These are phyloP conservation scores for Gnaphalium uliginosum DNA, from an alignment of 129 eudicot species.

Conservation along the genomic window DNA sequence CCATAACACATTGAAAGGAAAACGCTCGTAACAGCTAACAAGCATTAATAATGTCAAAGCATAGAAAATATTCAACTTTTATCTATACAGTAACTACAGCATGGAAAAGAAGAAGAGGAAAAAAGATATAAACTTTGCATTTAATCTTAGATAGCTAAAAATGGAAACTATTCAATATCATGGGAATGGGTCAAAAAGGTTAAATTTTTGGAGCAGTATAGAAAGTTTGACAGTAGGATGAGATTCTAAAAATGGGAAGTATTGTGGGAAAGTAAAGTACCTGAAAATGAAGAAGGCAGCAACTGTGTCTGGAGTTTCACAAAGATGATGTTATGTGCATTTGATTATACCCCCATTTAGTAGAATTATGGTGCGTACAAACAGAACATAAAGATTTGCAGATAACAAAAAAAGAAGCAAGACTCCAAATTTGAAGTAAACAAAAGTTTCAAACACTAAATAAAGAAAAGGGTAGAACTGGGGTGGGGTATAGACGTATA, in stretches of 20 bases:
- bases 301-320: neutral
- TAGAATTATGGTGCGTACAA: neutral
- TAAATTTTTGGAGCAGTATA: neutral
- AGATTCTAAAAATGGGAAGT: neutral
- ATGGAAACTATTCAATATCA: no score
- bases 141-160: neutral
- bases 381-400: neutral
- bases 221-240: neutral
- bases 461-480: neutral
- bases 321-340: neutral
- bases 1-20: neutral
- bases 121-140: neutral
- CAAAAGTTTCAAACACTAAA: constrained; percentile 9
- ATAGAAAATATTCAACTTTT: no score
- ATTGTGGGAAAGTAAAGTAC: neutral
- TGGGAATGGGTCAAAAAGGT: neutral
- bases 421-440: constrained; percentile 2
- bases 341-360: neutral
- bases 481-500: neutral
- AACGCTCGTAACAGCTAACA: neutral
- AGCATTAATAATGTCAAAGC: no score
- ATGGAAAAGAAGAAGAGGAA: neutral
- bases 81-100: no score
- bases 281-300: neutral
- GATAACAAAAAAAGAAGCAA: constrained; percentile 17